These are phyloP conservation scores for Phytophthora aleatoria DNA, from an alignment of 352 stramenopile species.

Conservation along the genomic window DNA sequence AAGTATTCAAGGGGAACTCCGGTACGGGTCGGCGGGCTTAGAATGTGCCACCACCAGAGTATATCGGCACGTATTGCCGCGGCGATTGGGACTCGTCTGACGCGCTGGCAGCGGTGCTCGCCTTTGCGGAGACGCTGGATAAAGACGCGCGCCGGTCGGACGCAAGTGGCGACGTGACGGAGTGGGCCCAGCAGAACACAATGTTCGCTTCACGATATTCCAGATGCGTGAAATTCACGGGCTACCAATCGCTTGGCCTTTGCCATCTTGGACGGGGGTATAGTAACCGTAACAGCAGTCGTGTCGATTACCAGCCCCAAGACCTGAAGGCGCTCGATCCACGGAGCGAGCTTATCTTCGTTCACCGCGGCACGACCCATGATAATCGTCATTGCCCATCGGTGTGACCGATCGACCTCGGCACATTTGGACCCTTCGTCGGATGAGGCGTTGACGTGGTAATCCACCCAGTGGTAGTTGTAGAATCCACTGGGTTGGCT, in stretches of 20 bases:
- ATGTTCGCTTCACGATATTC: background rate
- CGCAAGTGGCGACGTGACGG: background rate
- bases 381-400: conserved; percentile 5
- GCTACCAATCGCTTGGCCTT: background rate
- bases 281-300: background rate
- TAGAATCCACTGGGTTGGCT: background rate
- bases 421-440: background rate
- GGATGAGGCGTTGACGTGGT: conserved; percentile 7
- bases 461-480: conserved; percentile 23
- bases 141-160: background rate
- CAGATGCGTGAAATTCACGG: background rate
- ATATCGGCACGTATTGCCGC: background rate
- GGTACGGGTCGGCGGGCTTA: background rate
- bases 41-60: background rate
- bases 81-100: background rate
- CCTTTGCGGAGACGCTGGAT: background rate
- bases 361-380: background rate
- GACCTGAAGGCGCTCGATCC: background rate
- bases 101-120: background rate
- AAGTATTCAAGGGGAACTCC: background rate
- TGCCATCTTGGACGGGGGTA: background rate
- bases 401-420: conserved; percentile 7
- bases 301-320: conserved; percentile 16
- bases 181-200: background rate
- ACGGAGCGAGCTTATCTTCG: background rate